A percentile compares a stretch with the other conserved stretches of the same genome.
Conservation (phyloP, 1,284 basidiomycete species). For the Phaffia rhodozyma region DNA sequence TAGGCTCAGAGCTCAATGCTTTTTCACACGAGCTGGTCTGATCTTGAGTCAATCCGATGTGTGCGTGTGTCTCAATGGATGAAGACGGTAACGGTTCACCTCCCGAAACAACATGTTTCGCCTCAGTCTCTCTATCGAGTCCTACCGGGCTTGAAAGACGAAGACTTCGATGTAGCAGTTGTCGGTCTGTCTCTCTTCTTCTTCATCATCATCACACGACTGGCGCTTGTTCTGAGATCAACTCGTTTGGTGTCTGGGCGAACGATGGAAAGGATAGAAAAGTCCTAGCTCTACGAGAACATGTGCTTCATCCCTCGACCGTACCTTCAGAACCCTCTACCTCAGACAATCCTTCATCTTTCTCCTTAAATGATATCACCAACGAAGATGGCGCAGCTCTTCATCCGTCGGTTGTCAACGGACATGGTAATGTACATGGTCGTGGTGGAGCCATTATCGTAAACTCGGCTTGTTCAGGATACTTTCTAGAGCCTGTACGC, state of each 20-base stretch:
- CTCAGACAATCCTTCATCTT: not conserved
- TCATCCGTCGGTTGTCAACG: not conserved
- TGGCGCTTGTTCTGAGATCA: not conserved
- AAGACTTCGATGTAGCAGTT: slow-evolving; percentile 78
- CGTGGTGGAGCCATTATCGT: slow-evolving; percentile 37
- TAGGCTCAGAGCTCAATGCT: not conserved
- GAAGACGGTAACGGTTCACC: slow-evolving; percentile 57
- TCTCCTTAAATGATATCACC: not conserved
- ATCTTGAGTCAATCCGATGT: slow-evolving; percentile 18
- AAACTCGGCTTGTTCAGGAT: slow-evolving; percentile 76
- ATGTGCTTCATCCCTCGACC: slow-evolving; percentile 55
- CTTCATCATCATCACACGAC: not conserved
- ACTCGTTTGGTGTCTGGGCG: too few species aligned
- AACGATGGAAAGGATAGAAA: slow-evolving; percentile 39
- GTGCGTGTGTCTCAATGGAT: not conserved
- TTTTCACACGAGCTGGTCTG: not conserved
- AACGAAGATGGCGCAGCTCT: not conserved
- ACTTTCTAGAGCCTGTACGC: slow-evolving; percentile 87
- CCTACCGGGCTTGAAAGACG: slow-evolving; percentile 26
- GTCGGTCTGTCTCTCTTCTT: slow-evolving; percentile 45
- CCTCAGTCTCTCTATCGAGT: slow-evolving; percentile 47
- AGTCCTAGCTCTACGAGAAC: slow-evolving; percentile 73
- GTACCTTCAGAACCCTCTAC: not conserved
- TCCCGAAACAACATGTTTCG: slow-evolving; percentile 57
- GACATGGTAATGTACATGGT: not conserved